Conservation (phyloP, 108 stramenopile species). For the Cyclotella choctawhatcheeana region DNA sequence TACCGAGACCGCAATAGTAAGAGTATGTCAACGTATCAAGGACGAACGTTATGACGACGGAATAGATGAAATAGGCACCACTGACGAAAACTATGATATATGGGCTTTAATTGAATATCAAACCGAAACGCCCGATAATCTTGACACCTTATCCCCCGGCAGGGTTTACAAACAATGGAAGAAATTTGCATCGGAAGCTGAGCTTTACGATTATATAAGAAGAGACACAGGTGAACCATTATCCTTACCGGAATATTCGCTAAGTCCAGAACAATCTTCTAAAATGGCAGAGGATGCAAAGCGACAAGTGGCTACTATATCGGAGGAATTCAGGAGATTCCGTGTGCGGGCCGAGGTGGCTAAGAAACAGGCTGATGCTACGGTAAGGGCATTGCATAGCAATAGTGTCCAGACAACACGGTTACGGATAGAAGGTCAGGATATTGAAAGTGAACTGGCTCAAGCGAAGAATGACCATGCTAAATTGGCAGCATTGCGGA, state of each 20-base stretch:
- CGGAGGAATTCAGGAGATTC: constrained; percentile 88
- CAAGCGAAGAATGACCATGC: constrained; percentile 62
- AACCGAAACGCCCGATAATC: constrained; percentile 37
- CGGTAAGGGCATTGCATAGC: constrained; percentile 79
- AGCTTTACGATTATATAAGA: constrained; percentile 78
- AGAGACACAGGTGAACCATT: constrained; percentile 89
- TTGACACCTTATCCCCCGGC: constrained; percentile 28
- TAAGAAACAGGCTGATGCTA: constrained; percentile 78
- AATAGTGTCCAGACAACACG: constrained; percentile 71
- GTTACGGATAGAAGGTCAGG: constrained; percentile 74
- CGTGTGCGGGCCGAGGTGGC: constrained; percentile 86
- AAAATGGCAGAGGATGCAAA: constrained; percentile 67
- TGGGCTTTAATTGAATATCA: constrained; percentile 87
- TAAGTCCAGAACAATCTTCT: constrained; percentile 80
- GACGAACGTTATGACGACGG: constrained; percentile 38
- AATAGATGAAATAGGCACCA: constrained; percentile 28
- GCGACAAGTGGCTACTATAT: constrained; percentile 62
- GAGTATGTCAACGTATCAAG: constrained; percentile 76
- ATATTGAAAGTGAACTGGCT: constrained; percentile 57
- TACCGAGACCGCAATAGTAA: constrained; percentile 62
- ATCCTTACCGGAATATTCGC: constrained; percentile 75
- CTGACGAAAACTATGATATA: constrained; percentile 57
- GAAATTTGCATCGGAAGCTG: constrained; percentile 71
- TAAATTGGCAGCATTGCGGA: constrained; percentile 53
- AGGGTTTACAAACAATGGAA: constrained; percentile 72